Percentiles rank a stretch among this genome's conserved stretches.
These are phyloP conservation scores for Solanum dulcamara DNA, from an alignment of 257 asterid species.

Conservation along the genomic window DNA sequence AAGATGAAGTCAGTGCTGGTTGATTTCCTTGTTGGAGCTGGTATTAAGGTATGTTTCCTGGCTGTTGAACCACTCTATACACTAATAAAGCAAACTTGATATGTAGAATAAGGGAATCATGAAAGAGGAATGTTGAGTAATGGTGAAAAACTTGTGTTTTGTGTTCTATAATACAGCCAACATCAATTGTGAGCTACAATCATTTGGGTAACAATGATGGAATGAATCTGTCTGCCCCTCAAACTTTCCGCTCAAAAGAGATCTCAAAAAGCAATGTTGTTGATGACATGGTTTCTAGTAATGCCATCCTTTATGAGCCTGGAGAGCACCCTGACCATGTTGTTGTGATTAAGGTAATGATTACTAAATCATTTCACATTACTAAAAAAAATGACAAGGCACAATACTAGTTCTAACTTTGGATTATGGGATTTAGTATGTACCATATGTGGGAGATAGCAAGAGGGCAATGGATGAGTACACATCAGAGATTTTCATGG, in stretches of 20 bases:
- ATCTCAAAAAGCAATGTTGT: constrained; percentile 96
- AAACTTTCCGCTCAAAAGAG: constrained; percentile 96
- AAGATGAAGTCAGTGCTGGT: constrained; percentile 97
- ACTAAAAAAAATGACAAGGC: not conserved
- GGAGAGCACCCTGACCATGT: constrained; percentile 99
- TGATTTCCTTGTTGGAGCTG: constrained; percentile 98
- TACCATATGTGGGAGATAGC: constrained; percentile 97
- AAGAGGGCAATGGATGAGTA: constrained; percentile 99
- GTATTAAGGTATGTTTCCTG: constrained; percentile 55
- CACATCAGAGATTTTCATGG: constrained; percentile 98
- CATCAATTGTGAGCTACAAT: constrained; percentile 96
- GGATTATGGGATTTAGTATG: constrained; percentile 37
- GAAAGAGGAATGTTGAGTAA: not conserved
- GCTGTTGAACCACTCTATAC: not conserved
- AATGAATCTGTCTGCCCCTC: constrained; percentile 93
- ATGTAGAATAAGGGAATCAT: not conserved
- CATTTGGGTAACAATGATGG: constrained; percentile 98
- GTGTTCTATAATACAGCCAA: constrained; percentile 43
- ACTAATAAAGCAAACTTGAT: not conserved
- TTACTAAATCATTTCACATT: not conserved
- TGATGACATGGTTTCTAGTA: constrained; percentile 98
- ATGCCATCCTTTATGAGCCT: constrained; percentile 79
- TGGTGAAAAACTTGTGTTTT: not conserved
- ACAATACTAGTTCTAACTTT: not conserved
- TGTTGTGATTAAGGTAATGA: constrained; percentile 80